These are phyloP conservation scores for Neonectria ditissima DNA, from an alignment of 2,329 filamentous ascomycete species.

Conservation along the genomic window DNA sequence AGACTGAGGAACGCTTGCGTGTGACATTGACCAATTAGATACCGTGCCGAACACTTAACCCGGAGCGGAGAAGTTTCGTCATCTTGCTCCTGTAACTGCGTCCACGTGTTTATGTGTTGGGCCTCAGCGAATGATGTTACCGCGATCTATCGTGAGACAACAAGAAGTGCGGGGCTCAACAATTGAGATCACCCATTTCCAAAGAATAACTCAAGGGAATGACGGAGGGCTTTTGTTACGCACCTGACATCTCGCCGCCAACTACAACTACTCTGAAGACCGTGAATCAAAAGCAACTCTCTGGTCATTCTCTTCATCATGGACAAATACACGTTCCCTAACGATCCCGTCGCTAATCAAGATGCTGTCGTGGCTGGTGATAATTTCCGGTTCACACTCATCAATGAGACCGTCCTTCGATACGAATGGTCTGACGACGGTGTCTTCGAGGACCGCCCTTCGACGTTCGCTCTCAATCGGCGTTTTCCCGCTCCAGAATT, in stretches of 20 bases:
- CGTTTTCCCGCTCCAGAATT: slow-evolving; percentile 57
- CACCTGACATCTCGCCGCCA: no score
- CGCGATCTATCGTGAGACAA: not conserved
- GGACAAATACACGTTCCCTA: slow-evolving; percentile 36
- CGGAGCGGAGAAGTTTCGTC: not conserved
- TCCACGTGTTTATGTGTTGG: no score
- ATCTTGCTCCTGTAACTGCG: not conserved
- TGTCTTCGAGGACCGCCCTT: slow-evolving; percentile 71
- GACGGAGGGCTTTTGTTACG: not conserved
- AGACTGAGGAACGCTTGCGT: not conserved
- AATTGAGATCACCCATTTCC: not conserved
- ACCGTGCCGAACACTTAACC: not conserved
- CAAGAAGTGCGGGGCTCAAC: not conserved
- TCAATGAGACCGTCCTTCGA: slow-evolving; percentile 67
- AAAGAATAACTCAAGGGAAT: not conserved
- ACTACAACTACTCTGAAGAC: no score
- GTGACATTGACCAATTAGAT: not conserved
- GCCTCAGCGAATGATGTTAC: not conserved
- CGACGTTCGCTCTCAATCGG: slow-evolving; percentile 70
- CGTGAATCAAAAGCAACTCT: no score
- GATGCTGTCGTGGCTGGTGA: slow-evolving; percentile 34
- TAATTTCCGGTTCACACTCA: slow-evolving; percentile 69
- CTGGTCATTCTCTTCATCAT: slow-evolving; percentile 14
- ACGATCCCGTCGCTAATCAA: slow-evolving; percentile 34
- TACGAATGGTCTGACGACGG: slow-evolving; percentile 72